Evolutionary conservation across 2,329 filamentous ascomycete species (phyloP).

Genomic region (Botrytis hyacinthi): DNA sequence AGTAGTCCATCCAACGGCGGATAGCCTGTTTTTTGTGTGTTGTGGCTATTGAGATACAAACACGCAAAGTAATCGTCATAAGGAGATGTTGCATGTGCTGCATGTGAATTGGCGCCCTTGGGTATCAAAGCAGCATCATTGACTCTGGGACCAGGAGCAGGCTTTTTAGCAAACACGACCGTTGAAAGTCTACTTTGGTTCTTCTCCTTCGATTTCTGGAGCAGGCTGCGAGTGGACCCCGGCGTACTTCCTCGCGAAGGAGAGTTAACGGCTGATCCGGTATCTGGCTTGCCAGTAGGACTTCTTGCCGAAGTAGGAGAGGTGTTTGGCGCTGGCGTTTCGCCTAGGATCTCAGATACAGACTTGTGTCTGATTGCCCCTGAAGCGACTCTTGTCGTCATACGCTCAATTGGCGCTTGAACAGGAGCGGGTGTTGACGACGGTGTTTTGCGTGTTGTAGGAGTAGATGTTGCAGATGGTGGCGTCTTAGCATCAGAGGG

Average conservation of each 20-base stretch:
- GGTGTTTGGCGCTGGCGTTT: constrained; percentile 47
- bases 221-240: constrained; percentile 42
- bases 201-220: constrained; percentile 48
- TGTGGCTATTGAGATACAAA: constrained; percentile 55
- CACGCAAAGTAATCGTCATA: constrained; percentile 64
- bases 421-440: constrained; percentile 33
- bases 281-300: constrained; percentile 25
- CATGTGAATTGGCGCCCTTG: constrained; percentile 18
- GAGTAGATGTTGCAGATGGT: constrained; percentile 24
- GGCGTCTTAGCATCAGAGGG: constrained; percentile 23
- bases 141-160: constrained; percentile 45
- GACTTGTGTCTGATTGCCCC: constrained; percentile 70
- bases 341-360: constrained; percentile 68
- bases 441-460: constrained; percentile 32
- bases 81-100: constrained; percentile 22
- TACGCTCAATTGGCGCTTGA: constrained; percentile 47
- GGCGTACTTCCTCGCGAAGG: constrained; percentile 43
- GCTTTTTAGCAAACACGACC: constrained; percentile 74
- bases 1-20: constrained; percentile 69
- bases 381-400: constrained; percentile 68
- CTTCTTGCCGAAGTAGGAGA: constrained; percentile 25
- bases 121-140: constrained; percentile 27
- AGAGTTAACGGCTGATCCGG: constrained; percentile 30
- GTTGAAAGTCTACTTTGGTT: constrained; percentile 68
- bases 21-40: constrained; percentile 60